Percentiles rank a stretch among this genome's conserved stretches.
These are phyloP conservation scores for Acer saccharum DNA, from an alignment of 345 rosid species.

Conservation along the genomic window DNA sequence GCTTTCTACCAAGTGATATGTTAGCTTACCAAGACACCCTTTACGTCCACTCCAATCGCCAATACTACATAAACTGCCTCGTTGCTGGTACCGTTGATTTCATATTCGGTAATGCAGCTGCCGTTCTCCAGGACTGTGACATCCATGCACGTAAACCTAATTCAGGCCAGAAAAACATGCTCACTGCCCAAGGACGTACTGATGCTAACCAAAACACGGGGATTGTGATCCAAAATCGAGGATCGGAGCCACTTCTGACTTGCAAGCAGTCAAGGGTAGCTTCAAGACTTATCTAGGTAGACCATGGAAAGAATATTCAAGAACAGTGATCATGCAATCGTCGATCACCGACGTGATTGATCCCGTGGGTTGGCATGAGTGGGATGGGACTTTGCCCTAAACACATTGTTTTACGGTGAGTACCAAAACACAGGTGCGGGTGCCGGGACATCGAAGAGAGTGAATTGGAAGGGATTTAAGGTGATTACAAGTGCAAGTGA, in stretches of 20 bases:
- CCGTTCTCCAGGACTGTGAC: slow-evolving; percentile 69
- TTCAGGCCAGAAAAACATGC: slow-evolving; percentile 92
- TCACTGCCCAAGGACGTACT: slow-evolving; percentile 86
- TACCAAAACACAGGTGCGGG: slow-evolving; percentile 73
- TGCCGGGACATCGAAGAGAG: slow-evolving; percentile 69
- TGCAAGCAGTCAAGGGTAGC: slow-evolving; percentile 41
- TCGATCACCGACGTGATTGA: slow-evolving; percentile 60
- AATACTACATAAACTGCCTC: slow-evolving; percentile 64
- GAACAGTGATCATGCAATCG: slow-evolving; percentile 87
- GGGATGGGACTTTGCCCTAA: slow-evolving; percentile 73
- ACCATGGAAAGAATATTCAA: slow-evolving; percentile 91
- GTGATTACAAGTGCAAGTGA: slow-evolving; percentile 58
- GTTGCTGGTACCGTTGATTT: slow-evolving; percentile 84
- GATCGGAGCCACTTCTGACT: slow-evolving; percentile 79
- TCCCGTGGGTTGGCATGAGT: slow-evolving; percentile 79
- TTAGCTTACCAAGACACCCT: slow-evolving; percentile 85
- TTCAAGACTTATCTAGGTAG: slow-evolving; percentile 85
- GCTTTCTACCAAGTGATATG: slow-evolving; percentile 78
- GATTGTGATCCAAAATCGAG: slow-evolving; percentile 79
- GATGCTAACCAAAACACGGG: slow-evolving; percentile 96
- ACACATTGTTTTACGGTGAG: slow-evolving; percentile 73
- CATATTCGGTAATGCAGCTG: slow-evolving; percentile 76
- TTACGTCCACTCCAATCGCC: slow-evolving; percentile 69
- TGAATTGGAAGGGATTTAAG: slow-evolving; percentile 68
- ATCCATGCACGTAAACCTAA: slow-evolving; percentile 86